Base-by-base conservation (phyloP, 495 filamentous ascomycete genomes). In the Penicillium roqueforti region DNA sequence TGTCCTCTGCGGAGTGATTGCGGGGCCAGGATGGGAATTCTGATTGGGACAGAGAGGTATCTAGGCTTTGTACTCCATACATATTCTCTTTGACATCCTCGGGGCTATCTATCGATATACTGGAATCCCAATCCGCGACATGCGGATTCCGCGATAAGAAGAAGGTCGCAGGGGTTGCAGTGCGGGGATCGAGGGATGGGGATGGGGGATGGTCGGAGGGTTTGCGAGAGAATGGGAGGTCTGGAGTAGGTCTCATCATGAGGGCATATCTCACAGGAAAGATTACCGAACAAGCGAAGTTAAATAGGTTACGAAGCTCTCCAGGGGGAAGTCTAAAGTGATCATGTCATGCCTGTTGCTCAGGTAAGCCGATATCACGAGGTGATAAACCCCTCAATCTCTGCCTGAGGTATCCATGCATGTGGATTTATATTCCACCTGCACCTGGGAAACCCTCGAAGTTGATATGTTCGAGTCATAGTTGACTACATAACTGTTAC, bases 1-100 rank as follows among this genome's bases (percentile, higher is more conserved):
- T 48, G 42, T 49, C 54, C n/a, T 55, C 34, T 38, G 50, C n/a
- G n/a, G n/a, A 36, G 32, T 40, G 37, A 14, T 47, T 48, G 25
- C 47, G 45, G 23, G 51, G 46, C 6, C 47, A 55, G 25, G 56
- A 58, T 16, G 38, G 53, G 20, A 66, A 16, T 14, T 47, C 54
- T 8, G 63, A 55, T 4, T 55, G 59, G 23, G 70, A 70, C 25
- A 82, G 70, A 10, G 79, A 80, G 22, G 82, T 83, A 44, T 79
- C 76, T 13, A 88, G 68, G 55, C 83, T 87, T 58, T 84, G 77
- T 7, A 89, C 82, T 5, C 86, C 85, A 59, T 80, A 87, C 48
- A 73, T 77, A 57, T 73, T 82, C 51, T 77, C 69, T 53, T 64
- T 65, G 20, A 44, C 46, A 26, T 53, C 54, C 7, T 54, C 63